phyloP scores from a whole-genome alignment of 1,139 yeast species.

The Taiozyma sp. region DNA sequence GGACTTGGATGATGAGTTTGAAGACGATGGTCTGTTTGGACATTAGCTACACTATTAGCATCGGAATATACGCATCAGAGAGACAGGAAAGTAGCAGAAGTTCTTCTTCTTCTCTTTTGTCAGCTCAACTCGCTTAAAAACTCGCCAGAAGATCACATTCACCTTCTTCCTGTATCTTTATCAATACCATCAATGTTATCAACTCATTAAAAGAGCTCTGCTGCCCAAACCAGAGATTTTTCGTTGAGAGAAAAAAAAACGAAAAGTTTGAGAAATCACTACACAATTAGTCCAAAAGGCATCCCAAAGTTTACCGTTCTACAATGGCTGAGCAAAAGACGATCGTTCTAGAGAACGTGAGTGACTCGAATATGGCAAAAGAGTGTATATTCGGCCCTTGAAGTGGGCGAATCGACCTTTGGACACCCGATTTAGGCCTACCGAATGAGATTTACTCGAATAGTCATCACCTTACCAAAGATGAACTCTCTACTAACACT shows the following conservation, averaged over 20 bases:
- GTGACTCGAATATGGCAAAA: constrained; percentile 6
- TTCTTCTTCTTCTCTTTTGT: neutral
- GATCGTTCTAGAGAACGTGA: constrained; percentile 35
- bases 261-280: neutral
- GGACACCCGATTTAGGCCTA: neutral
- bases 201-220: neutral
- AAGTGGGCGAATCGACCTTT: neutral
- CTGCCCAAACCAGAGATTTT: neutral
- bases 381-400: neutral
- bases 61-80: neutral
- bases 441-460: neutral
- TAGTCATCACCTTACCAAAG: neutral
- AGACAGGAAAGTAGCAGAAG: neutral
- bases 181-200: too few species aligned
- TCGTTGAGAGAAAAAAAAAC: neutral
- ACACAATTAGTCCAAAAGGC: neutral
- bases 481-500: constrained; percentile 2
- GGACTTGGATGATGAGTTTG: constrained; percentile 29
- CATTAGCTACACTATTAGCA: constrained; percentile 25
- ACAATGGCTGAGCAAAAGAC: constrained; percentile 25
- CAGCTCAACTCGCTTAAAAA: too few species aligned
- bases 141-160: too few species aligned
- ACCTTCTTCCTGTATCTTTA: neutral
- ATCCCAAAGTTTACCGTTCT: neutral
- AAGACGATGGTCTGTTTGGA: constrained; percentile 40